Evolutionary conservation across 441 rosid species (phyloP).

Genomic region (Arabidopsis hybrid): DNA sequence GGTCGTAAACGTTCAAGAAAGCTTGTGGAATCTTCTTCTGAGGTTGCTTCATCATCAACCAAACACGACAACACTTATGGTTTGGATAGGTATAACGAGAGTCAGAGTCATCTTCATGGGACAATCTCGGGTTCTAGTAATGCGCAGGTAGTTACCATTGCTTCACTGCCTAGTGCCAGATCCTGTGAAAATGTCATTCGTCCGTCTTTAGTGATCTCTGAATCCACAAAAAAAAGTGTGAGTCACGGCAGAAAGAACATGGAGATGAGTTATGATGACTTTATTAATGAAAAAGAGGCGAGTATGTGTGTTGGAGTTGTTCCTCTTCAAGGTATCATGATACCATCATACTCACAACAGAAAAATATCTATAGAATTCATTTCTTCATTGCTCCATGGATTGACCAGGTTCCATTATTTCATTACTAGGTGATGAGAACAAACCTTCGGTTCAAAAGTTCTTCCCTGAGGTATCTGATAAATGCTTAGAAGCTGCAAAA

Average conservation of each 20-base stretch:
- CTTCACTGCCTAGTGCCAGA: constrained; percentile 32
- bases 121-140: constrained; percentile 40
- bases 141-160: constrained; percentile 39
- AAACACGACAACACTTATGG: constrained; percentile 21
- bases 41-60: constrained; percentile 41
- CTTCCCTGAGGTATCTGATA: constrained; percentile 42
- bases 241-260: constrained; percentile 14
- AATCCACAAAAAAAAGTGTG: constrained; percentile 25
- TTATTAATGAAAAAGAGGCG: constrained; percentile 34
- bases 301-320: constrained; percentile 20
- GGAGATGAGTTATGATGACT: constrained; percentile 38
- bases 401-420: constrained; percentile 25
- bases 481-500: constrained; percentile 30
- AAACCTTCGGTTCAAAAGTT: constrained; percentile 39
- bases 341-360: neutral
- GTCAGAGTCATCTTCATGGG: constrained; percentile 30
- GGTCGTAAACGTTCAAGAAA: constrained; percentile 89
- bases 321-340: constrained; percentile 33
- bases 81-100: constrained; percentile 38
- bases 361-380: neutral
- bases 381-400: constrained; percentile 21
- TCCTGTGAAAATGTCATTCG: constrained; percentile 14
- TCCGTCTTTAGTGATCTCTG: constrained; percentile 28
- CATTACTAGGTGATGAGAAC: constrained; percentile 39
- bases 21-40: constrained; percentile 71